These are phyloP conservation scores for Gossypium herbaceum DNA, from an alignment of 345 rosid genomes.

Conservation along the genomic window DNA sequence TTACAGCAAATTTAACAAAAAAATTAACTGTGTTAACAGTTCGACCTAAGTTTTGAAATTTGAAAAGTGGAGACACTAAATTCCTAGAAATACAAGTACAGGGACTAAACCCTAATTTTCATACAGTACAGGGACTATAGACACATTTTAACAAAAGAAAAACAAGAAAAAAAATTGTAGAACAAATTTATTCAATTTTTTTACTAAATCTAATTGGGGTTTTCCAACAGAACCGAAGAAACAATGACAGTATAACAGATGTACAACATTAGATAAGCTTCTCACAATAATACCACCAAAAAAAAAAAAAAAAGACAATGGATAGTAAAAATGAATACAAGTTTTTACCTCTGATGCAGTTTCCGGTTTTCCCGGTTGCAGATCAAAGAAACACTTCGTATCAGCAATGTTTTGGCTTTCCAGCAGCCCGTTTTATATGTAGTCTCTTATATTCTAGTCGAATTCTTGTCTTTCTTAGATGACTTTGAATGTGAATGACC, in stretches of 20 bases:
- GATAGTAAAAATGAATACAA: conserved; percentile 31
- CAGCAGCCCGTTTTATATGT: conserved; percentile 11
- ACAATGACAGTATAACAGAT: conserved; percentile 25
- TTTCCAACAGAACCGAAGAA: conserved; percentile 19
- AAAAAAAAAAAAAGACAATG: conserved; percentile 13
- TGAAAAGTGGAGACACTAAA: no score
- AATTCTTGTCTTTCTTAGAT: conserved; percentile 32
- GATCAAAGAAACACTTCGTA: conserved; percentile 22
- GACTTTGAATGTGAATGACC: conserved; percentile 25
- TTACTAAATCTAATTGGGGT: conserved; percentile 19
- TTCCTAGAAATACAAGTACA: no score
- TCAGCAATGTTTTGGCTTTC: conserved; percentile 14
- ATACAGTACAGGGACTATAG: no score
- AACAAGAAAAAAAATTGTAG: background rate
- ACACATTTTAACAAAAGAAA: background rate
- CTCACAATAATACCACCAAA: conserved; percentile 16
- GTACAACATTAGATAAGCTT: conserved; percentile 37
- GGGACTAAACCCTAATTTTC: no score
- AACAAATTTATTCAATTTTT: conserved; percentile 28
- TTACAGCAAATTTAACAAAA: no score
- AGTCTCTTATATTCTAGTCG: conserved; percentile 31
- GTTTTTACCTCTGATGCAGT: conserved; percentile 39
- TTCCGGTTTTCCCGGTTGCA: conserved; percentile 27
- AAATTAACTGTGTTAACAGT: no score
- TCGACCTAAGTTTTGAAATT: no score